A percentile compares a stretch with the other conserved stretches of the same genome.
Evolutionary conservation across 148 eudicot species (phyloP).

Genomic region (Spergularia marina): DNA sequence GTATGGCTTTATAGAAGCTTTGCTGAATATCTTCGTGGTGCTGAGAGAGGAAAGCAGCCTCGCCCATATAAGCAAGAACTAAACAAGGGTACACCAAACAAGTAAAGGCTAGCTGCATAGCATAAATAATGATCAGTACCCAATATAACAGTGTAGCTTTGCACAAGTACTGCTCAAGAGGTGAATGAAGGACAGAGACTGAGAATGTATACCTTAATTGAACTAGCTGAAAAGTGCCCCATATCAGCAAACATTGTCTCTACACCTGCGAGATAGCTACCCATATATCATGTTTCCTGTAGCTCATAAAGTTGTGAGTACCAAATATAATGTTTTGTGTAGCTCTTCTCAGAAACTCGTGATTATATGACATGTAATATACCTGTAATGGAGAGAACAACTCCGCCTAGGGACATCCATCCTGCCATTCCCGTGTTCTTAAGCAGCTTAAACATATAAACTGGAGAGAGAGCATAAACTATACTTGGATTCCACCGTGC

Average conservation of each 20-base stretch:
- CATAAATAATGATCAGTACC: background rate
- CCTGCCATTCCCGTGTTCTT: conserved; percentile 50
- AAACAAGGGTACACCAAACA: conserved; percentile 55
- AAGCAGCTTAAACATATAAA: conserved; percentile 58
- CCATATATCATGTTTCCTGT: conserved; percentile 7
- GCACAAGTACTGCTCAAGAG: background rate
- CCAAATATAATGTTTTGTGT: background rate
- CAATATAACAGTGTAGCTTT: background rate
- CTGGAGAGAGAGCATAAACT: conserved; percentile 55
- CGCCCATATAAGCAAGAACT: conserved; percentile 65
- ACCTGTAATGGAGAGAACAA: conserved; percentile 68
- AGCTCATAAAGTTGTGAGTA: background rate
- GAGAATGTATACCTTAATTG: conserved; percentile 47
- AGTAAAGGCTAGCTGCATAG: conserved; percentile 52
- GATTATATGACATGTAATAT: background rate
- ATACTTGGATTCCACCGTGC: conserved; percentile 53
- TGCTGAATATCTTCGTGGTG: conserved; percentile 58
- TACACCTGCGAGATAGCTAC: conserved; percentile 37
- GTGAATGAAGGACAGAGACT: background rate
- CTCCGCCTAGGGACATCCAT: conserved; percentile 69
- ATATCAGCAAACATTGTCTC: conserved; percentile 81
- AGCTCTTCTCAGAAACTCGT: background rate
- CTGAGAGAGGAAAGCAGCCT: conserved; percentile 63
- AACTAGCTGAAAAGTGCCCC: conserved; percentile 60
- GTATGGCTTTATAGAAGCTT: conserved; percentile 65